phyloP scores from a whole-genome alignment of 768 basidiomycete genomes.

The Mycena olivaceomarginata region DNA sequence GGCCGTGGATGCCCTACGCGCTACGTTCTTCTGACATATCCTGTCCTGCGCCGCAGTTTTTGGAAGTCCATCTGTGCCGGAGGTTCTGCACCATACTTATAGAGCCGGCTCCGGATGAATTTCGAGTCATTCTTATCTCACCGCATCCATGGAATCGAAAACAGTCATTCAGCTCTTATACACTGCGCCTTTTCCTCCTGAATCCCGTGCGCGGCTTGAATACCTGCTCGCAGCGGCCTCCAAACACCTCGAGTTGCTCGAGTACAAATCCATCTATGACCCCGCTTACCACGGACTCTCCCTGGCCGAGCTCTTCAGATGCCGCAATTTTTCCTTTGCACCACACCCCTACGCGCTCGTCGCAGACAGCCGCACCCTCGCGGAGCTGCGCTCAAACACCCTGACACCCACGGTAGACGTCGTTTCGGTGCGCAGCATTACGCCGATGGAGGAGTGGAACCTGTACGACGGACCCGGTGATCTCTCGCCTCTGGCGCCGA shows the following conservation, averaged over 20 bases:
- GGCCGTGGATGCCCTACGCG: not conserved
- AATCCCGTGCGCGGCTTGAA: constrained; percentile 28
- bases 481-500: constrained; percentile 8
- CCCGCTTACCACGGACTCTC: constrained; percentile 34
- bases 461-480: constrained; percentile 38
- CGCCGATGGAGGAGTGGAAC: constrained; percentile 36
- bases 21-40: not conserved
- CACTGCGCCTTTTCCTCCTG: constrained; percentile 27
- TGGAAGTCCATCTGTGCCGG: not conserved
- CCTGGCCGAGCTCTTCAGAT: constrained; percentile 31
- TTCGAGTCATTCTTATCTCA: not conserved
- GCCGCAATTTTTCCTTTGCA: constrained; percentile 31
- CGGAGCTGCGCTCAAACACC: constrained; percentile 26
- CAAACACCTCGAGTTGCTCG: constrained; percentile 18
- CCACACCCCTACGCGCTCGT: constrained; percentile 29
- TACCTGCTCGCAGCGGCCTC: constrained; percentile 14
- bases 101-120: not conserved
- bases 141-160: constrained; percentile 18
- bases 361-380: constrained; percentile 38
- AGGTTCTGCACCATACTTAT: not conserved
- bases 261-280: constrained; percentile 27
- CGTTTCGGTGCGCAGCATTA: not conserved
- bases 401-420: constrained; percentile 30
- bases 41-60: not conserved
- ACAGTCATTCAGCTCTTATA: constrained; percentile 37